Evolutionary conservation across 768 basidiomycete species (phyloP).

Genomic region (Naganishia kalamii): DNA sequence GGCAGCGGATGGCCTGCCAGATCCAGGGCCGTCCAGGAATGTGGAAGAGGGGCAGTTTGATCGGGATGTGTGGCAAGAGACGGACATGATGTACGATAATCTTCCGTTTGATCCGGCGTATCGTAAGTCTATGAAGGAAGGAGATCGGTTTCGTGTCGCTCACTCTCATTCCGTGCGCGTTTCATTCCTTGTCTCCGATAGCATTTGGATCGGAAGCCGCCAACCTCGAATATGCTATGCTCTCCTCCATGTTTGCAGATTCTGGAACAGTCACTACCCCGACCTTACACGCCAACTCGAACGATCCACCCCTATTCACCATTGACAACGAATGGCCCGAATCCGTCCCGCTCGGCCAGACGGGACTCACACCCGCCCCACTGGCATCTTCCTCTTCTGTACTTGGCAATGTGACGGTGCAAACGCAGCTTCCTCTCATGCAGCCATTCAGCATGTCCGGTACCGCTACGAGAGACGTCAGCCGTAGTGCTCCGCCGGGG

Average conservation of each 20-base stretch:
- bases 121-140: conserved; percentile 36
- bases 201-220: conserved; percentile 80
- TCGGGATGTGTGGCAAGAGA: conserved; percentile 9
- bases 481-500: background rate
- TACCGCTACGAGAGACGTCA: too few species aligned
- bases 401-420: background rate
- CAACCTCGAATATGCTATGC: conserved; percentile 88
- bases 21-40: background rate
- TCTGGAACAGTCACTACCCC: conserved; percentile 12
- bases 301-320: conserved; percentile 17
- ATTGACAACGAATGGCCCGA: conserved; percentile 20
- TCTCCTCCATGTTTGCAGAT: conserved; percentile 75
- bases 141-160: too few species aligned
- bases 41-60: background rate
- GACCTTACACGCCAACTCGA: background rate
- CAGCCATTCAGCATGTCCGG: background rate
- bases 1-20: background rate
- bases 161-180: too few species aligned
- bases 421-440: background rate
- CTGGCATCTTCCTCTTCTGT: background rate
- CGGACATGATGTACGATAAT: conserved; percentile 14
- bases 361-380: background rate
- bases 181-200: conserved; percentile 56
- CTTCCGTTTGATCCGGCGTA: conserved; percentile 17
- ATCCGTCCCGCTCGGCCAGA: background rate